These are phyloP conservation scores for Stachybotrys chlorohalonatus DNA, from an alignment of 2,329 filamentous ascomycete species.

Conservation along the genomic window DNA sequence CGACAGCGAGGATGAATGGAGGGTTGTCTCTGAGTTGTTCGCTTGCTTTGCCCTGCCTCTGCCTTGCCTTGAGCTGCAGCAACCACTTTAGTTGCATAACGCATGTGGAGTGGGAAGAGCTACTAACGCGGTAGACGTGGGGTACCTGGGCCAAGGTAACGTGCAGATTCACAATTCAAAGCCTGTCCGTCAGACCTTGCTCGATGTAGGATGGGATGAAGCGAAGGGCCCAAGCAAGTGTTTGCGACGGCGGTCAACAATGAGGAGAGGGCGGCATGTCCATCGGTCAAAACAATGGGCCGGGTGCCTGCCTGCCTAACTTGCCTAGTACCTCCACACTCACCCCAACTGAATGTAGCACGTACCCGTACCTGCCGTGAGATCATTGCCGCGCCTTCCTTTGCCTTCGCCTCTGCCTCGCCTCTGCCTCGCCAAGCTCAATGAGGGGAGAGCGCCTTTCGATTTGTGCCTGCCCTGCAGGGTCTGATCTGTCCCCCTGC, in stretches of 20 bases:
- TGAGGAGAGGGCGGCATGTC: not conserved
- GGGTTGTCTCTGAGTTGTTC: constrained; percentile 23
- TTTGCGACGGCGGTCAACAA: not conserved
- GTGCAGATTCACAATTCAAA: not conserved
- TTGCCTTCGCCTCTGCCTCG: too few relatives aligned
- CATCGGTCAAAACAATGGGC: not conserved
- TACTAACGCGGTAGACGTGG: constrained; percentile 16
- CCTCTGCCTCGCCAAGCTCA: too few relatives aligned
- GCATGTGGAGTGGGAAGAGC: constrained; percentile 14
- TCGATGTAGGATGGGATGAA: too few relatives aligned
- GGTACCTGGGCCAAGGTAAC: constrained; percentile 7
- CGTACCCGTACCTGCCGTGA: not conserved
- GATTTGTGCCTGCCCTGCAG: too few relatives aligned
- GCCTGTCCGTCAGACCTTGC: too few relatives aligned
- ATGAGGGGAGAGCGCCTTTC: too few relatives aligned
- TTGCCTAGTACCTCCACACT: too few relatives aligned
- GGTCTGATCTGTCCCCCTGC: not conserved
- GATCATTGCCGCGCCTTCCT: not conserved
- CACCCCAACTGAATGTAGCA: too few relatives aligned
- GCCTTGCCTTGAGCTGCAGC: constrained; percentile 12
- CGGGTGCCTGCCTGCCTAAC: not conserved
- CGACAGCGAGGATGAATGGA: constrained; percentile 3
- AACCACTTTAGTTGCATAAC: constrained; percentile 12
- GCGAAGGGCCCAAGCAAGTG: too few relatives aligned
- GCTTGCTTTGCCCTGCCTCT: not conserved